phyloP scores from a whole-genome alignment of 23 red algal species.

The Gracilaria vermiculophylla region DNA sequence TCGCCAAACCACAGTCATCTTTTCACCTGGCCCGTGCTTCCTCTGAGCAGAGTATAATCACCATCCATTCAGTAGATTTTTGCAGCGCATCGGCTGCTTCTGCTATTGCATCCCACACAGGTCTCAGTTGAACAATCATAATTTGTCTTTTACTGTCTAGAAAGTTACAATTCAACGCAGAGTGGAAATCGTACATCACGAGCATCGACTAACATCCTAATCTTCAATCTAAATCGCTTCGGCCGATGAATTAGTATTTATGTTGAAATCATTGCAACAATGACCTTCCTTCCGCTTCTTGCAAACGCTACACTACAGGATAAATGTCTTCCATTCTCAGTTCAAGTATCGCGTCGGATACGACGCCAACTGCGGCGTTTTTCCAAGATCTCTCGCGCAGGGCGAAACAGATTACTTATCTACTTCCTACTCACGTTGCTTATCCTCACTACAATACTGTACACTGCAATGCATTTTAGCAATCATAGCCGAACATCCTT shows the following conservation, averaged over 20 bases:
- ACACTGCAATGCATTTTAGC: not conserved
- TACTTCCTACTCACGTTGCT: not conserved
- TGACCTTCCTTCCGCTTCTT: constrained; percentile 6
- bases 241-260: not conserved
- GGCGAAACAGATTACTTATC: not conserved
- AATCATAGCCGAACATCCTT: not conserved
- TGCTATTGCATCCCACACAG: no score
- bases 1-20: not conserved
- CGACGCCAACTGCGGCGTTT: not conserved
- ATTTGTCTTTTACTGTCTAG: no score
- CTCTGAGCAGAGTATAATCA: not conserved
- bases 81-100: no score
- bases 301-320: not conserved
- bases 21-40: not conserved
- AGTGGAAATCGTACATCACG: not conserved
- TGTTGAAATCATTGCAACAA: not conserved
- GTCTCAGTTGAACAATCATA: no score
- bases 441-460: not conserved
- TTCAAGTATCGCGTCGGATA: constrained; percentile 2
- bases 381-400: not conserved
- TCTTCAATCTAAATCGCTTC: not conserved
- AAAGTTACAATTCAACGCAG: no score
- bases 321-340: not conserved
- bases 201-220: not conserved
- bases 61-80: not conserved